phyloP scores from a whole-genome alignment of 352 stramenopile species.

The Globisporangium polare region DNA sequence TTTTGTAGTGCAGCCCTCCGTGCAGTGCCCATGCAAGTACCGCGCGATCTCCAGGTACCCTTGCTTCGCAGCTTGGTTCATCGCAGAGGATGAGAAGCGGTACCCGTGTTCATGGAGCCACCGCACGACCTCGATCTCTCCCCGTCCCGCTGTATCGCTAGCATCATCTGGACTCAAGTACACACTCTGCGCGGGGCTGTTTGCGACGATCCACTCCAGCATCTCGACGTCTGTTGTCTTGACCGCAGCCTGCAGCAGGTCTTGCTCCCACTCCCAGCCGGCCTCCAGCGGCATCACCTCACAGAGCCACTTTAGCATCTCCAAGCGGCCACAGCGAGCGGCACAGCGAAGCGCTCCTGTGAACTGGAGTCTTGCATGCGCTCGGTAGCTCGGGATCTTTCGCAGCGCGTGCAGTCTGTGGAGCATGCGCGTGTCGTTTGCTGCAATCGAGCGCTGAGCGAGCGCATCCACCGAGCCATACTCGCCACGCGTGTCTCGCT shows the following conservation, averaged over 20 bases:
- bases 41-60: background rate
- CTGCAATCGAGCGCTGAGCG: background rate
- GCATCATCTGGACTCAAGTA: background rate
- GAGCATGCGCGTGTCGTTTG: background rate
- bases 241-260: background rate
- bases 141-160: background rate
- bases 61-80: slow-evolving; percentile 1
- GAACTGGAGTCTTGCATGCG: background rate
- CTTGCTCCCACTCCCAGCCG: slow-evolving; percentile 5
- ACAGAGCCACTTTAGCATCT: background rate
- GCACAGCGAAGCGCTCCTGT: background rate
- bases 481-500: background rate
- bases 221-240: background rate
- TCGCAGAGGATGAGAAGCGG: background rate
- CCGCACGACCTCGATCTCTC: background rate
- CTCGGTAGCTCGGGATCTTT: background rate
- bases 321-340: background rate
- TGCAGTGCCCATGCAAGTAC: background rate
- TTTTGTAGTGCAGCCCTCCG: slow-evolving; percentile 2
- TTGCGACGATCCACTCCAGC: slow-evolving; percentile 1
- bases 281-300: background rate
- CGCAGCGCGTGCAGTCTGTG: background rate
- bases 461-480: background rate
- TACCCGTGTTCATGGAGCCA: slow-evolving; percentile 6
- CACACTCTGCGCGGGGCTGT: background rate